Conservation (phyloP, 179 eudicot species). For the Vitellaria paradoxa region DNA sequence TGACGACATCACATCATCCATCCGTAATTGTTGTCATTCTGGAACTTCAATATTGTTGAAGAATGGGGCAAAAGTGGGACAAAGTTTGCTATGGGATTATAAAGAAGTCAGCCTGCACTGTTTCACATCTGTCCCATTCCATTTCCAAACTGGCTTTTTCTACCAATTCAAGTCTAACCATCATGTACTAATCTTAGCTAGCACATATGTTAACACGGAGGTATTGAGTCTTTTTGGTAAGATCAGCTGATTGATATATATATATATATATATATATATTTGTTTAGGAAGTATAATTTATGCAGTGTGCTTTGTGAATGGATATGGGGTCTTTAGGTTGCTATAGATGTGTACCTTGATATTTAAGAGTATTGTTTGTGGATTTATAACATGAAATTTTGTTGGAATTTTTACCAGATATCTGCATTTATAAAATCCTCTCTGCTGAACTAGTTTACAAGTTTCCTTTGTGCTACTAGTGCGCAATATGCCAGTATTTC, state of each 20-base stretch:
- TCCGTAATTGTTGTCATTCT: neutral
- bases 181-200: neutral
- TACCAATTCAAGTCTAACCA: neutral
- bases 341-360: neutral
- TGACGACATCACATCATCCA: neutral
- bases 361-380: neutral
- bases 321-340: neutral
- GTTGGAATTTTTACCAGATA: slow-evolving; percentile 8
- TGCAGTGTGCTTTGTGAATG: neutral
- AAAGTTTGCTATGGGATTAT: neutral
- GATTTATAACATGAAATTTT: neutral
- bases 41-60: neutral
- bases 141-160: neutral
- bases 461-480: slow-evolving; percentile 7
- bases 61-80: neutral
- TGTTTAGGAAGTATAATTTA: neutral
- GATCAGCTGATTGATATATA: neutral
- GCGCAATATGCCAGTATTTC: slow-evolving; percentile 1
- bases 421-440: neutral
- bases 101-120: neutral
- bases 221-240: neutral
- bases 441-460: slow-evolving; percentile 17
- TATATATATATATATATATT: neutral
- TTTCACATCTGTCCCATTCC: neutral
- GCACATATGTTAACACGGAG: neutral